Percentiles rank a stretch among this genome's conserved stretches.
phyloP scores from a whole-genome alignment of 2,329 filamentous ascomycete genomes.

The Pleomassaria siparia region DNA sequence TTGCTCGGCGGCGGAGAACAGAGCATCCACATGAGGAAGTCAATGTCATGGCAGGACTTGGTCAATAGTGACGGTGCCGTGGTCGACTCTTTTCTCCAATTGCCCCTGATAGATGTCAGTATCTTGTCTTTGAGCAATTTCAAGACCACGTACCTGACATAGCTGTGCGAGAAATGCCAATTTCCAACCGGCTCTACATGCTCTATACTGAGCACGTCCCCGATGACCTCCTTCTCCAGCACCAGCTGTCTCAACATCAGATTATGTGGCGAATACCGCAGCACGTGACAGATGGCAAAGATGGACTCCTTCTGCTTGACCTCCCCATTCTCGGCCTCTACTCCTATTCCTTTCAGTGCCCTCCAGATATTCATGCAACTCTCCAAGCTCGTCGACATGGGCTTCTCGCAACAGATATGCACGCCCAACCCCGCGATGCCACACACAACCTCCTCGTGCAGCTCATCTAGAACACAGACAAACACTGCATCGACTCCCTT shows the following conservation, averaged over 20 bases:
- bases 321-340: neutral
- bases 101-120: conserved; percentile 59
- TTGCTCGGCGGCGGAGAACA: conserved; percentile 64
- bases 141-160: conserved; percentile 58
- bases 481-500: conserved; percentile 60
- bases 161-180: conserved; percentile 75
- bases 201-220: conserved; percentile 81
- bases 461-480: conserved; percentile 81
- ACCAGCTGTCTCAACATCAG: conserved; percentile 78
- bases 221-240: conserved; percentile 73
- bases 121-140: neutral
- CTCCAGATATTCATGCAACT: conserved; percentile 77
- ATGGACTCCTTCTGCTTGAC: conserved; percentile 47
- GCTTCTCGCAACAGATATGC: conserved; percentile 95
- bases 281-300: conserved; percentile 91
- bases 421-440: conserved; percentile 68
- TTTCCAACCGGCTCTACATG: conserved; percentile 94
- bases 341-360: conserved; percentile 46
- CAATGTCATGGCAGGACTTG: conserved; percentile 96
- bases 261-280: conserved; percentile 93
- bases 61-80: conserved; percentile 83
- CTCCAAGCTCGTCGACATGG: conserved; percentile 74
- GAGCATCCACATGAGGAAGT: conserved; percentile 88
- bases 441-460: conserved; percentile 79
- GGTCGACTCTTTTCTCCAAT: conserved; percentile 81